Evolutionary conservation across 495 filamentous ascomycete genomes (phyloP).

Genomic region (Durotheca rogersii): DNA sequence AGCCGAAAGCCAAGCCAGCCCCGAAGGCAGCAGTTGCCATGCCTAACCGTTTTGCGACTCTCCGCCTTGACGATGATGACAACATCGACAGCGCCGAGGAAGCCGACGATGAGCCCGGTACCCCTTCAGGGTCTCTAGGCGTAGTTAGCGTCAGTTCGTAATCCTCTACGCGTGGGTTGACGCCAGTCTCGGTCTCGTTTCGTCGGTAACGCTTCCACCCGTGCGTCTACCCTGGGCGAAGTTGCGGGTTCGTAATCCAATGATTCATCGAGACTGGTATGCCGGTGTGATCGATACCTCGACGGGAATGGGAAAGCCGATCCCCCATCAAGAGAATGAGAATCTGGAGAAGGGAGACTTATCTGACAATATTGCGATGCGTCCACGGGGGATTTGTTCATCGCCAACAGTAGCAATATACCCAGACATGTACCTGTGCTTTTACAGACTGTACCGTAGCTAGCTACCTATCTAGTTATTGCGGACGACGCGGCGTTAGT

Average conservation of each 20-base stretch:
- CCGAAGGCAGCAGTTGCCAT: constrained; percentile 15
- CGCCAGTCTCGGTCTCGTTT: not conserved
- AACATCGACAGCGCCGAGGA: constrained; percentile 19
- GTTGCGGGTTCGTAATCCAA: too few species aligned
- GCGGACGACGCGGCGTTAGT: not conserved
- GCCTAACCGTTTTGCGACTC: constrained; percentile 65
- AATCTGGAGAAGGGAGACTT: not conserved
- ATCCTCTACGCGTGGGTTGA: not conserved
- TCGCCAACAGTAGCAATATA: not conserved
- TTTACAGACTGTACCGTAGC: not conserved
- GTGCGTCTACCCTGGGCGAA: constrained; percentile 2
- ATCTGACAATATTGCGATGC: not conserved
- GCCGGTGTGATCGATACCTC: constrained; percentile 15
- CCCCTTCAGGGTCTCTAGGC: constrained; percentile 8
- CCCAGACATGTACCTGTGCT: not conserved
- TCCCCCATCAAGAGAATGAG: not conserved
- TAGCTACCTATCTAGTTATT: not conserved
- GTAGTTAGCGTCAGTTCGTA: constrained; percentile 14
- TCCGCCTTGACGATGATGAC: constrained; percentile 55
- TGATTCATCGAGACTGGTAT: too few species aligned
- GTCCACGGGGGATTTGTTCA: not conserved
- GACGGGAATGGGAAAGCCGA: not conserved
- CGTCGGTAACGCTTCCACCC: not conserved
- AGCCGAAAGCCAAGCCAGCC: constrained; percentile 26
- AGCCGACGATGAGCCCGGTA: constrained; percentile 34